phyloP scores from a whole-genome alignment of 1,139 yeast species.

The Protomyces gravidus region DNA sequence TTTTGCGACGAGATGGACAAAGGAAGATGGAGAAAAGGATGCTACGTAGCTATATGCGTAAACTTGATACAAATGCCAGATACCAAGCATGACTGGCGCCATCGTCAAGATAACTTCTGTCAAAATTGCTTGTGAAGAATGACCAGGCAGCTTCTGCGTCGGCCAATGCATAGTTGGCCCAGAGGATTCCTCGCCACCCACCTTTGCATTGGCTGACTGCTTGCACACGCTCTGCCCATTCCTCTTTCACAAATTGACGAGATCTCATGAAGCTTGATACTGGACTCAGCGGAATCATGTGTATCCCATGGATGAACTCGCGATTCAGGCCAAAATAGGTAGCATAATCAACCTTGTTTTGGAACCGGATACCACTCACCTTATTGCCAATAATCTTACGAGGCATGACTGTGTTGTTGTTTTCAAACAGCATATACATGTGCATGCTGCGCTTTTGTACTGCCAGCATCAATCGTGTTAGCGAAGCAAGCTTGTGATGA shows the following conservation, averaged over 20 bases:
- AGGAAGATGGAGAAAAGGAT: neutral
- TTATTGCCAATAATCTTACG: conserved; percentile 54
- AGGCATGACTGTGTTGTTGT: conserved; percentile 61
- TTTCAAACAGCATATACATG: conserved; percentile 55
- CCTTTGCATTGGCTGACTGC: conserved; percentile 54
- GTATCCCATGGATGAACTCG: conserved; percentile 92
- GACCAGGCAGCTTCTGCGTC: conserved; percentile 64
- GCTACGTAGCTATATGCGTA: conserved; percentile 30
- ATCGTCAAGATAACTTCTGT: conserved; percentile 58
- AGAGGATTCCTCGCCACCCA: conserved; percentile 86
- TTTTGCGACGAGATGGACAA: neutral
- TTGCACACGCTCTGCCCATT: conserved; percentile 62
- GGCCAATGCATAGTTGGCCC: conserved; percentile 56
- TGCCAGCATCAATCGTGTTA: conserved; percentile 71
- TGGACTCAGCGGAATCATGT: conserved; percentile 87
- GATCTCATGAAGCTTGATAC: conserved; percentile 73
- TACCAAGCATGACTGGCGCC: conserved; percentile 94
- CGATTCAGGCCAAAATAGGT: conserved; percentile 69
- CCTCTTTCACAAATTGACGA: conserved; percentile 66
- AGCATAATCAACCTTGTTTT: conserved; percentile 51
- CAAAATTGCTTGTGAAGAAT: conserved; percentile 58
- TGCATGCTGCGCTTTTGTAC: conserved; percentile 60
- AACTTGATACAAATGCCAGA: conserved; percentile 66
- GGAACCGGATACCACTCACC: conserved; percentile 58
- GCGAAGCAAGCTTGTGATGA: conserved; percentile 61